These are phyloP conservation scores for Fusarium sp. DNA, from an alignment of 2,329 filamentous ascomycete genomes.

Conservation along the genomic window DNA sequence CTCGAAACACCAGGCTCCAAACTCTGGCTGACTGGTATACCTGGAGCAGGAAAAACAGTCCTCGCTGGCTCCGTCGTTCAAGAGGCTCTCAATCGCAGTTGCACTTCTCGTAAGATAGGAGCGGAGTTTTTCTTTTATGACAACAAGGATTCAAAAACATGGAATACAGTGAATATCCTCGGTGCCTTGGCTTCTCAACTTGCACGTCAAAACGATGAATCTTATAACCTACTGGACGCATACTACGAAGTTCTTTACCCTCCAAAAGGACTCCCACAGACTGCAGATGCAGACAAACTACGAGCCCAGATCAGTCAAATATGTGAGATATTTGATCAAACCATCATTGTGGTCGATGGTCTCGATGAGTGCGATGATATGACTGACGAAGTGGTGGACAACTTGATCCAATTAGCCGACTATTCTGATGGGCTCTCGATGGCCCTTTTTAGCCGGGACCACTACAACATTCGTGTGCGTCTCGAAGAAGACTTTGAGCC, in stretches of 20 bases:
- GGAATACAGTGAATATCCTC: background rate
- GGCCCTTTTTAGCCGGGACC: slow-evolving; percentile 18
- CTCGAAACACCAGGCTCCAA: background rate
- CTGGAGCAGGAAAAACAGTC: slow-evolving; percentile 18
- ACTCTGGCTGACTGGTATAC: slow-evolving; percentile 23
- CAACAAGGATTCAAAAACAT: background rate
- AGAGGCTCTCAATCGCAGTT: background rate
- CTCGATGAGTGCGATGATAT: slow-evolving; percentile 9
- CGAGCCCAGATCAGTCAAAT: accelerated
- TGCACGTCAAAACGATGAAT: slow-evolving; percentile 2
- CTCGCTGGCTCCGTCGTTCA: slow-evolving; percentile 1
- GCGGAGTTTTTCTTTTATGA: slow-evolving; percentile 22
- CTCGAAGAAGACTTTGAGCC: background rate
- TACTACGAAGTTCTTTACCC: slow-evolving; percentile 12
- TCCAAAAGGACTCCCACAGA: accelerated
- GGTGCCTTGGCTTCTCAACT: background rate
- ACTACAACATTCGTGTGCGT: background rate
- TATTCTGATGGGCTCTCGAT: background rate
- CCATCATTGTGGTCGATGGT: background rate
- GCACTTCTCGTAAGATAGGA: accelerated
- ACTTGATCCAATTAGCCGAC: background rate
- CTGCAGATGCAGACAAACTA: background rate
- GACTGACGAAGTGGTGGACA: background rate
- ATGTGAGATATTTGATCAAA: background rate
- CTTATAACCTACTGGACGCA: background rate